phyloP scores from a whole-genome alignment of 768 basidiomycete genomes.

The Serpula lacrymans region DNA sequence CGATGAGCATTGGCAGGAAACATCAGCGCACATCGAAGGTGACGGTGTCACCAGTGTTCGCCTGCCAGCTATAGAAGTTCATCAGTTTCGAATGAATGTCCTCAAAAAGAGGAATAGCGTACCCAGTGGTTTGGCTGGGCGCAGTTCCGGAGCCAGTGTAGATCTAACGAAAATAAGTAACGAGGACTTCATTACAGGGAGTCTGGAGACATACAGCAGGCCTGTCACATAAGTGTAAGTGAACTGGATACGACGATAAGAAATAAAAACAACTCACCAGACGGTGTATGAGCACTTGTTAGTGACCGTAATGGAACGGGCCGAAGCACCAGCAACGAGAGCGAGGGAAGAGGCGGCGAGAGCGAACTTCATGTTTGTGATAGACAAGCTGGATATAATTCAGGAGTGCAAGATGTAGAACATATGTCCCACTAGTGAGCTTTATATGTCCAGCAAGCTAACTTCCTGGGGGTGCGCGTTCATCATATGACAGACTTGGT shows the following conservation, averaged over 20 bases:
- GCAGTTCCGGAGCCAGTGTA: conserved; percentile 55
- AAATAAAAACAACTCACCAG: conserved; percentile 55
- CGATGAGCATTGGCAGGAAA: background rate
- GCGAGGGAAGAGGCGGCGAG: conserved; percentile 24
- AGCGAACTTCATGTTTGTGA: conserved; percentile 25
- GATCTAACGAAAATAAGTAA: conserved; percentile 32
- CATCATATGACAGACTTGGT: too few relatives aligned
- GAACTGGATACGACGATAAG: background rate
- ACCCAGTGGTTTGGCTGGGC: conserved; percentile 48
- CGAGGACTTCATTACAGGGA: conserved; percentile 4
- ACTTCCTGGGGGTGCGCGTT: too few relatives aligned
- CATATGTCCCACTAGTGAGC: too few relatives aligned
- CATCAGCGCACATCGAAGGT: conserved; percentile 40
- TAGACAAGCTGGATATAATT: too few relatives aligned
- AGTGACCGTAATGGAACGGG: conserved; percentile 56
- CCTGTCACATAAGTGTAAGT: conserved; percentile 25
- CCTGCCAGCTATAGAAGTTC: conserved; percentile 44
- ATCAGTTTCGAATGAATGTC: too few relatives aligned
- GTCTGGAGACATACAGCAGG: conserved; percentile 35
- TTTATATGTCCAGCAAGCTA: too few relatives aligned
- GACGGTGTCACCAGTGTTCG: conserved; percentile 30
- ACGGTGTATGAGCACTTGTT: conserved; percentile 68
- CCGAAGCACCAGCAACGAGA: conserved; percentile 28
- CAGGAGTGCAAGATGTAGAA: too few relatives aligned
- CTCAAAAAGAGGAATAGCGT: too few relatives aligned